phyloP scores from a whole-genome alignment of 305 asterid species.

The Fraxinus ornus region DNA sequence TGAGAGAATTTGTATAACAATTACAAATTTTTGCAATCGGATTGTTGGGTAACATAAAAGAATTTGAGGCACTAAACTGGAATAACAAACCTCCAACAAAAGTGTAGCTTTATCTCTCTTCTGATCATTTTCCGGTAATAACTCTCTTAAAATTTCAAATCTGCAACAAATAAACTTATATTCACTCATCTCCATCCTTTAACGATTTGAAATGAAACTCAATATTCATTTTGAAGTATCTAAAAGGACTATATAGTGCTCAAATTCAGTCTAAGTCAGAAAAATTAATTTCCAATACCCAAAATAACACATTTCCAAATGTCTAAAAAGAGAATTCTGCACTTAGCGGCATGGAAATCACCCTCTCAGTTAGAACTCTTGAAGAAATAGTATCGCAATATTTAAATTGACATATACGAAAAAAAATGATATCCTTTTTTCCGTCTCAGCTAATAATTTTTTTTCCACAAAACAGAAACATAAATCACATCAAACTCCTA shows the following conservation, averaged over 20 bases:
- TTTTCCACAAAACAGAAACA: neutral
- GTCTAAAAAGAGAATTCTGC: neutral
- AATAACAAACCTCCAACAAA: slow-evolving; percentile 62
- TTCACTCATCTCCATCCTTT: slow-evolving; percentile 15
- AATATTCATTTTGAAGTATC: neutral
- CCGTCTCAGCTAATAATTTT: neutral
- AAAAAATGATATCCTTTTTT: too few relatives aligned
- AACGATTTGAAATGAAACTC: neutral
- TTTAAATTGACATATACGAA: neutral
- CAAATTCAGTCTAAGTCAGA: neutral
- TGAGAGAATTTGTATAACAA: slow-evolving; percentile 13
- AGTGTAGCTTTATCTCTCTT: slow-evolving; percentile 84
- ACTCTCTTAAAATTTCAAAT: slow-evolving; percentile 66
- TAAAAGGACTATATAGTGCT: too few relatives aligned
- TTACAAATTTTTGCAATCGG: neutral
- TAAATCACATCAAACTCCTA: neutral
- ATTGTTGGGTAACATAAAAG: slow-evolving; percentile 1
- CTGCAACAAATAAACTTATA: slow-evolving; percentile 37
- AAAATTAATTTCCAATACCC: neutral
- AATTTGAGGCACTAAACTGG: slow-evolving; percentile 14
- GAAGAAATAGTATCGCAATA: neutral
- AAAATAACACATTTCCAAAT: neutral
- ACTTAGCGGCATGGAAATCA: neutral
- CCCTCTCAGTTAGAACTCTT: neutral
- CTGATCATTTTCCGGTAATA: slow-evolving; percentile 79